These are phyloP conservation scores for Odontarrhena argentea DNA, from an alignment of 345 rosid species.

Conservation along the genomic window DNA sequence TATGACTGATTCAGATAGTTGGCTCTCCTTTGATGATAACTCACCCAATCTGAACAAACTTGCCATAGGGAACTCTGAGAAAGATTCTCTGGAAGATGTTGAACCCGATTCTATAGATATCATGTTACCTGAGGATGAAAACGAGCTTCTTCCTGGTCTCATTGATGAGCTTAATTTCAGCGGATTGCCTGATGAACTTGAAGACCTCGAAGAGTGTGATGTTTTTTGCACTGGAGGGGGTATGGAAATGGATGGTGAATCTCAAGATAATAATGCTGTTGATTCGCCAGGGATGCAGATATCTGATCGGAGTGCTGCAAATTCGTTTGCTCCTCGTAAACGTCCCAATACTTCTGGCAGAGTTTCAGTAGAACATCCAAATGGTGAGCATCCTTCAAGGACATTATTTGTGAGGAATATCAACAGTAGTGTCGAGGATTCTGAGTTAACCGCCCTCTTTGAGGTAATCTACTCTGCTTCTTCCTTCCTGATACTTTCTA, in stretches of 20 bases:
- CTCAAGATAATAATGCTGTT: constrained; percentile 52
- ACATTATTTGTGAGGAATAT: constrained; percentile 92
- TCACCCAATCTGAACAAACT: constrained; percentile 52
- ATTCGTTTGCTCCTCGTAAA: constrained; percentile 46
- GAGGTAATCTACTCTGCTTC: constrained; percentile 54
- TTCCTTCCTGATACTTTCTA: neutral
- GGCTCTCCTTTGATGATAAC: constrained; percentile 54
- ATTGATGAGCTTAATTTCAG: constrained; percentile 73
- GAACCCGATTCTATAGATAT: constrained; percentile 54
- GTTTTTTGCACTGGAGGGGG: constrained; percentile 87
- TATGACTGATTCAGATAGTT: constrained; percentile 52
- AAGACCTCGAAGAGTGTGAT: constrained; percentile 84
- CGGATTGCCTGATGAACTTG: constrained; percentile 61
- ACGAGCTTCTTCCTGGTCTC: constrained; percentile 86
- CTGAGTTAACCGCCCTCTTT: constrained; percentile 79
- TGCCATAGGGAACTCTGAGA: constrained; percentile 50
- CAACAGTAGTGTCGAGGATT: constrained; percentile 90
- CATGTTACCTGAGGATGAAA: constrained; percentile 79
- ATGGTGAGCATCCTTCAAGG: constrained; percentile 97
- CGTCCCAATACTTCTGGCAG: constrained; percentile 66
- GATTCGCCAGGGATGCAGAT: constrained; percentile 55
- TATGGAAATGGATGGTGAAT: constrained; percentile 76
- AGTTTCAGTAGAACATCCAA: constrained; percentile 89
- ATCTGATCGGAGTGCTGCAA: constrained; percentile 55
- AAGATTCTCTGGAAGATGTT: constrained; percentile 54